Conservation (phyloP, 345 rosid species). For the Lagerstroemia speciosa region DNA sequence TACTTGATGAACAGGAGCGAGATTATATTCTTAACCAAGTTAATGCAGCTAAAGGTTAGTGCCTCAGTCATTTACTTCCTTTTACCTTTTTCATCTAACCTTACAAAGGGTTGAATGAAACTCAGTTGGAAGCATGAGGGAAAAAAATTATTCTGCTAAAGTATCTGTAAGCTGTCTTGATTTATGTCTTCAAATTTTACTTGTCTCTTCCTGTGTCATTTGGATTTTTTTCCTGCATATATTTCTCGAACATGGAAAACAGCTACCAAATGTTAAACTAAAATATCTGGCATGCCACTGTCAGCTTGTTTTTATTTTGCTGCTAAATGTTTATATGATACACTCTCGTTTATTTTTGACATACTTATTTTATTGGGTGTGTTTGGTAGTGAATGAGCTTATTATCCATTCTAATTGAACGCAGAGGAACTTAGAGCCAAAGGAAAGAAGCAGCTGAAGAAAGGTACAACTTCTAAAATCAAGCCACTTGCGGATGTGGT, state of each 20-base stretch:
- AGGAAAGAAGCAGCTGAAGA: conserved; percentile 91
- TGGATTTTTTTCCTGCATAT: not conserved
- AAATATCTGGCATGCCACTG: not conserved
- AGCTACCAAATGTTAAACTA: not conserved
- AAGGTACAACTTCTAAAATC: conserved; percentile 83
- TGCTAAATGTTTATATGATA: not conserved
- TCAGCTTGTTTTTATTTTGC: not conserved
- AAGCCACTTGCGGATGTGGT: conserved; percentile 95
- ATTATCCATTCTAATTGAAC: conserved; percentile 9
- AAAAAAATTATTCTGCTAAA: too few relatives aligned
- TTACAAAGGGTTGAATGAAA: not conserved
- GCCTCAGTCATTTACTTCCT: not conserved
- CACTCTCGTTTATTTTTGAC: not conserved
- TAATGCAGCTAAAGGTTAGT: conserved; percentile 73
- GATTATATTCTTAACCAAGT: conserved; percentile 80
- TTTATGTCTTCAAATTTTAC: not conserved
- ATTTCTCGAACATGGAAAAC: not conserved
- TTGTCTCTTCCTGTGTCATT: not conserved
- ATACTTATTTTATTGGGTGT: not conserved
- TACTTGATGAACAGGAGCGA: conserved; percentile 79
- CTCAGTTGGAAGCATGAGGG: not conserved
- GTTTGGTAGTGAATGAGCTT: not conserved
- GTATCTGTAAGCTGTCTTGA: not conserved
- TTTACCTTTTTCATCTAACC: not conserved
- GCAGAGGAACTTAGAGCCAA: conserved; percentile 89